Conservation (phyloP, 169 alveolate species). For the Plasmodium yoelii region DNA sequence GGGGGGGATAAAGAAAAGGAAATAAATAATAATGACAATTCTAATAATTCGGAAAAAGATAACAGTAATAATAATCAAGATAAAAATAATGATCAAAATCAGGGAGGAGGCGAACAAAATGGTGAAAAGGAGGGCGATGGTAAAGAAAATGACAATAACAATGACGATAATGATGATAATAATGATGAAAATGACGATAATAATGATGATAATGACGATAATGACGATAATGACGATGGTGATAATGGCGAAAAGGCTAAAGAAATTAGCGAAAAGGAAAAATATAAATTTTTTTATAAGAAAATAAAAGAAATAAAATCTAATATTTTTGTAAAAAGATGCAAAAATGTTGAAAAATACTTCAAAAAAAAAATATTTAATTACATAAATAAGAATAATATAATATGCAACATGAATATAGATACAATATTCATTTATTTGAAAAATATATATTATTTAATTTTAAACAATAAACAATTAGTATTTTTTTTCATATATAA, state of each 20-base stretch:
- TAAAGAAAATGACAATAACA: not conserved
- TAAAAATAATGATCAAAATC: not conserved
- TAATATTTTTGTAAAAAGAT: conserved; percentile 9
- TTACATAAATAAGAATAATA: conserved; percentile 28
- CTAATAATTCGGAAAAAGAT: not conserved
- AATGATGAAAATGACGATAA: not conserved
- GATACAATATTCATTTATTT: conserved; percentile 23
- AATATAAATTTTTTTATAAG: conserved; percentile 20
- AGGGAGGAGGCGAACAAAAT: too few relatives aligned
- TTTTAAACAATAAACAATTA: conserved; percentile 29
- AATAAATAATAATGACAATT: not conserved
- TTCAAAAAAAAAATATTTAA: conserved; percentile 54
- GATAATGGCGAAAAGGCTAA: conserved; percentile 8
- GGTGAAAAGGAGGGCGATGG: too few relatives aligned
- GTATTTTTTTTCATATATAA: conserved; percentile 25
- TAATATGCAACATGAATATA: conserved; percentile 16
- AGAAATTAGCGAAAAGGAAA: conserved; percentile 3
- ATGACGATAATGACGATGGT: not conserved
- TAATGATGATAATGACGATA: not conserved
- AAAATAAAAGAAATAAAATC: conserved; percentile 50
- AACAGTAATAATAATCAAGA: not conserved
- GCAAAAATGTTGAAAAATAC: conserved; percentile 25
- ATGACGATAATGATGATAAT: not conserved
- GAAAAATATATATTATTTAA: conserved; percentile 31
- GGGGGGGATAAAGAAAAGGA: too few relatives aligned